Evolutionary conservation across 176 grass and related monocot genomes (phyloP).

Genomic region (Pontederia crassipes): DNA sequence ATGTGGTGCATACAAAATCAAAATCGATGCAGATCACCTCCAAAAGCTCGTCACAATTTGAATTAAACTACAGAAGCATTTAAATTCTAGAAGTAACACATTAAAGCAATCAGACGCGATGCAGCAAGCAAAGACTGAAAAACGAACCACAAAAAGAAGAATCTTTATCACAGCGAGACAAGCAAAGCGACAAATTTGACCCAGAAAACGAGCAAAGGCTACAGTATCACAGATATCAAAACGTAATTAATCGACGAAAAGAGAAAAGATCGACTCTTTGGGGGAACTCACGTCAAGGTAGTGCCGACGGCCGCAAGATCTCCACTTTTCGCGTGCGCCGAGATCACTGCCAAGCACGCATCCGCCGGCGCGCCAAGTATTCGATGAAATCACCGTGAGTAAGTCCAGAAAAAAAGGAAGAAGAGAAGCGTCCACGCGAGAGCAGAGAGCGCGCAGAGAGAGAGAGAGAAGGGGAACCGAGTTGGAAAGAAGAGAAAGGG

Average conservation of each 20-base stretch:
- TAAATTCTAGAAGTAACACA: no score
- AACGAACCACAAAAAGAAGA: neutral
- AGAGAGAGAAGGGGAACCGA: no score
- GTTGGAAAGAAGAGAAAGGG: no score
- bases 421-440: neutral
- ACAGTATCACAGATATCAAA: neutral
- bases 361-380: neutral
- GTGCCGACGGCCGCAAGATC: neutral
- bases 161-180: neutral
- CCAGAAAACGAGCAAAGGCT: neutral
- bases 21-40: no score
- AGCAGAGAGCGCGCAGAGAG: no score
- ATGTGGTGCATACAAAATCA: no score
- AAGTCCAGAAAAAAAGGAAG: neutral
- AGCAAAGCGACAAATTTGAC: neutral
- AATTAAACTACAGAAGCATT: no score
- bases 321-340: neutral
- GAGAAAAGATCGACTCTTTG: neutral
- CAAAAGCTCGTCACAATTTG: no score
- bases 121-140: neutral
- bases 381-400: neutral
- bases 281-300: constrained; percentile 9
- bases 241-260: neutral
- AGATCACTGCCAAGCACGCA: constrained; percentile 1
- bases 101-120: no score